phyloP scores from a whole-genome alignment of 2,329 filamentous ascomycete genomes.

The Aureobasidium sp. region DNA sequence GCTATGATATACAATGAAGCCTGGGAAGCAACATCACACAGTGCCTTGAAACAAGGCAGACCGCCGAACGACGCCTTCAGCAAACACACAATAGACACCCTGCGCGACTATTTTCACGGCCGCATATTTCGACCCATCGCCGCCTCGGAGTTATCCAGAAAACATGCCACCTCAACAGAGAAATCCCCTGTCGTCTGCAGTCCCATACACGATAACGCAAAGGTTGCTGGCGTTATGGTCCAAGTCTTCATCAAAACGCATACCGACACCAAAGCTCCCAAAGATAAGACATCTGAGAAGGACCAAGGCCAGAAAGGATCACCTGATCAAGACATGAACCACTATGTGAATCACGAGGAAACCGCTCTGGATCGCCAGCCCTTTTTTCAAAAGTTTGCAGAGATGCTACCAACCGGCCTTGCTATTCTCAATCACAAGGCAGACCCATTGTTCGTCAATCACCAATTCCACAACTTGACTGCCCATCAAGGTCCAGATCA shows the following conservation, averaged over 20 bases:
- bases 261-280: not conserved
- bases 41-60: conserved; percentile 27
- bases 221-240: conserved; percentile 16
- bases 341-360: not conserved
- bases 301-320: not conserved
- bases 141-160: conserved; percentile 15
- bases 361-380: conserved; percentile 27
- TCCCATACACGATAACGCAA: conserved; percentile 13
- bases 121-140: conserved; percentile 17
- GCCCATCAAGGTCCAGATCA: conserved; percentile 31
- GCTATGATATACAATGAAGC: conserved; percentile 32
- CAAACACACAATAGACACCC: conserved; percentile 25
- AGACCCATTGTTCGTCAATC: conserved; percentile 38
- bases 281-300: not conserved
- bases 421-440: conserved; percentile 37
- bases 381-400: conserved; percentile 36
- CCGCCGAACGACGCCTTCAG: conserved; percentile 24
- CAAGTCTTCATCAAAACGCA: conserved; percentile 16
- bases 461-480: conserved; percentile 37
- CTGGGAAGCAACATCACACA: conserved; percentile 29
- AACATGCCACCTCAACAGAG: not conserved
- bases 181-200: conserved; percentile 18
- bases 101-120: conserved; percentile 23
- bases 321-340: not conserved
- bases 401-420: conserved; percentile 37